phyloP scores from a whole-genome alignment of 257 asterid genomes.

The Lycium barbarum region DNA sequence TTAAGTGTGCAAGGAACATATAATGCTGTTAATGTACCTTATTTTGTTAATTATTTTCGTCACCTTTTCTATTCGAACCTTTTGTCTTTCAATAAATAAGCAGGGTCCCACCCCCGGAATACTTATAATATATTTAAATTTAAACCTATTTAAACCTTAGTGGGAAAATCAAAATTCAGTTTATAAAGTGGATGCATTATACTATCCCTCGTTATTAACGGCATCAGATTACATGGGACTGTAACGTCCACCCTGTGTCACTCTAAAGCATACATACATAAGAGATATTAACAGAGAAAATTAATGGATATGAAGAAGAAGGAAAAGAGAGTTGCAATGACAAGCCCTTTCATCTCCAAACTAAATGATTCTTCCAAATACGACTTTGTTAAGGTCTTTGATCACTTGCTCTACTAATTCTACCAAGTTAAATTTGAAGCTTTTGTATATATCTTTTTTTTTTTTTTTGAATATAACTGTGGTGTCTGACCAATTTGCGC shows the following conservation, averaged over 20 bases:
- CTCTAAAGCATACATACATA: not conserved
- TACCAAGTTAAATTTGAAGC: not conserved
- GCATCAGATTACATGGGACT: not conserved
- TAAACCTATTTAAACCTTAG: too few relatives aligned
- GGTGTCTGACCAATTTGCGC: too few relatives aligned
- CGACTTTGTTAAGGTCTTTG: constrained; percentile 94
- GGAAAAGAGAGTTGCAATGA: too few relatives aligned
- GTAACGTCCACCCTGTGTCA: constrained; percentile 16
- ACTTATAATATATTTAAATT: not conserved
- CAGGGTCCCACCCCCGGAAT: not conserved
- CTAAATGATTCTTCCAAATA: constrained; percentile 90
- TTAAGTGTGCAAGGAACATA: too few relatives aligned
- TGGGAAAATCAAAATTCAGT: not conserved
- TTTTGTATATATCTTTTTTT: too few relatives aligned
- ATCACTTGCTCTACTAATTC: not conserved
- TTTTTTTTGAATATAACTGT: too few relatives aligned
- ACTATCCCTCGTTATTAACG: constrained; percentile 6
- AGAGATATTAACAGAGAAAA: constrained; percentile 34
- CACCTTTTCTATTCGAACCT: too few relatives aligned
- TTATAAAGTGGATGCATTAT: not conserved
- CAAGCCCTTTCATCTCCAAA: constrained; percentile 79
- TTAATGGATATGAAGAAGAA: constrained; percentile 30
- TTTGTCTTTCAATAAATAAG: too few relatives aligned
- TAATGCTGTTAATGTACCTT: too few relatives aligned
- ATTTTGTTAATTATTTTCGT: too few relatives aligned